Percentiles rank a stretch among this genome's conserved stretches.
These are phyloP conservation scores for Tanacetum coccineum DNA, from an alignment of 129 eudicot species.

Conservation along the genomic window DNA sequence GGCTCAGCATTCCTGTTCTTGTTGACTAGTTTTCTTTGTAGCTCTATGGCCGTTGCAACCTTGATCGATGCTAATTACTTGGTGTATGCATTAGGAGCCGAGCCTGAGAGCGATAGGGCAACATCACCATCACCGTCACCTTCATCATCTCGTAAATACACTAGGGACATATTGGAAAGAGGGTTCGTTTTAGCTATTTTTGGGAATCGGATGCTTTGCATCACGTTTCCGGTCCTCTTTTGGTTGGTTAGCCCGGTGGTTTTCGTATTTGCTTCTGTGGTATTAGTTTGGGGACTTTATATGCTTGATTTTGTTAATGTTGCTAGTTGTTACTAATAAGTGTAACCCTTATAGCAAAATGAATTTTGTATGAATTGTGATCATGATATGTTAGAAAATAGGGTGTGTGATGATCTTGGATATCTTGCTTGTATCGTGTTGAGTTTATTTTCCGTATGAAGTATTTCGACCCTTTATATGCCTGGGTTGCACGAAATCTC, in stretches of 20 bases:
- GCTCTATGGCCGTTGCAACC: slow-evolving; percentile 68
- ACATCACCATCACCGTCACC: slow-evolving; percentile 19
- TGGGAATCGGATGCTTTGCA: slow-evolving; percentile 70
- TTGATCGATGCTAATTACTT: slow-evolving; percentile 77
- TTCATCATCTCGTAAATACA: slow-evolving; percentile 34
- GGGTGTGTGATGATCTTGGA: no score
- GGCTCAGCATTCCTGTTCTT: slow-evolving; percentile 61
- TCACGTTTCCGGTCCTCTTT: slow-evolving; percentile 50
- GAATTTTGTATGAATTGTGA: slow-evolving; percentile 16
- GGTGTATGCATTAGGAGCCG: slow-evolving; percentile 59
- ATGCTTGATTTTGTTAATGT: slow-evolving; percentile 55
- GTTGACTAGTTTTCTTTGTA: slow-evolving; percentile 69
- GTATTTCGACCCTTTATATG: no score
- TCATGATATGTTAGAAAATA: no score
- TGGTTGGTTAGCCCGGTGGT: slow-evolving; percentile 85
- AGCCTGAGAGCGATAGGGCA: slow-evolving; percentile 24
- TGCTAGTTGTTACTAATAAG: background rate
- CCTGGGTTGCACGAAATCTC: no score
- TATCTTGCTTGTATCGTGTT: no score
- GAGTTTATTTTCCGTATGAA: no score
- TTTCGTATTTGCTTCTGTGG: slow-evolving; percentile 54
- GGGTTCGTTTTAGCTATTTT: slow-evolving; percentile 67
- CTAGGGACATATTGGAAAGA: slow-evolving; percentile 54
- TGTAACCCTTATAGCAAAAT: background rate
- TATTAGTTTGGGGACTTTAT: slow-evolving; percentile 59